Base-by-base conservation (phyloP, 73 alveolate genomes). In the Uronychia binucleata region DNA sequence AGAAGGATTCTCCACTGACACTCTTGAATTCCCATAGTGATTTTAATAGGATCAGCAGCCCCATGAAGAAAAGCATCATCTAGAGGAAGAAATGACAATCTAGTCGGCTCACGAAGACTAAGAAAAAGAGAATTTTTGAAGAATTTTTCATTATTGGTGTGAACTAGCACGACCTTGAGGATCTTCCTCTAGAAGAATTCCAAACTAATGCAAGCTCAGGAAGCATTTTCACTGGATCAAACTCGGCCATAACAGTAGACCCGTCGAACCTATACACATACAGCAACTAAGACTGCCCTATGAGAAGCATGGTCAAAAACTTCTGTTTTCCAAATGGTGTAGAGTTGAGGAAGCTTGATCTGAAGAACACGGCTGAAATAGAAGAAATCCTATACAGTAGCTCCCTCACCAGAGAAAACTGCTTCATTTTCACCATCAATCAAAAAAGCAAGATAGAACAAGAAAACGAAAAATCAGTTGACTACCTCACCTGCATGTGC, bases 261-360 rank as follows among this genome's bases (percentile, higher is more conserved):
- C 67, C 67, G 5, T 46, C 5, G 67, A 46, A 46, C 19, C n/a
- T 46, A 46, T 19, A 46, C 5, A 5, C 67, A 46, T 46, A 11
- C 5, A 46, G 19, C 19, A 46, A 46, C 67, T 46, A 46, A 46
- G n/a, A 5, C n/a, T 11, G 67, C 19, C 67, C 67, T 11, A 5
- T 11, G 58, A 75, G 81, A 30, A 75, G 81, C 28, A 58, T 30
- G 8, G 81, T 75, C 8, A 75, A 75, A 30, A 58, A 75, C 58
- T 75, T 75, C 58, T 75, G 81, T 30, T 75, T 75, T 75, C 81
- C 81, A 8, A 75, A 75, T 75, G 81, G 81, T 1, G 81, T 75
- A 32, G 59, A 25, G 5, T 26, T 75, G 25, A 75, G 58, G 58
- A 30, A 75, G 30, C 81, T 75, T 1, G 32, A 75, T 8, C 8